These are phyloP conservation scores for Fennellomyces sp. DNA, from an alignment of 371 early-diverging fungal species.

Conservation along the genomic window DNA sequence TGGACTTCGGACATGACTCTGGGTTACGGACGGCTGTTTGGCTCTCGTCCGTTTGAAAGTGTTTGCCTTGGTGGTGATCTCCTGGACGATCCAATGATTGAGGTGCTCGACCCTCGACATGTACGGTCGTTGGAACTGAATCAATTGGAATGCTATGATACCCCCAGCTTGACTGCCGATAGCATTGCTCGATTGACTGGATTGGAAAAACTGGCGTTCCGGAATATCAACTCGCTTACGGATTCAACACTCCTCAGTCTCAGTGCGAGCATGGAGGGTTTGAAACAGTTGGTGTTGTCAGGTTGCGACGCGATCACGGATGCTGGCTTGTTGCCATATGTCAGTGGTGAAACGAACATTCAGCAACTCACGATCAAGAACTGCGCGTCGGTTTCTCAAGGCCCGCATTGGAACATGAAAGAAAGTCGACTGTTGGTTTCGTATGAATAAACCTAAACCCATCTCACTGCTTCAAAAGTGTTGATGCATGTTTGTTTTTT, in stretches of 20 bases:
- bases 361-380: background rate
- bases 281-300: background rate
- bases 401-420: no score
- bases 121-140: background rate
- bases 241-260: background rate
- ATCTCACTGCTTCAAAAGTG: no score
- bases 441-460: no score
- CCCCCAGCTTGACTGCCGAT: background rate
- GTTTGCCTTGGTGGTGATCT: background rate
- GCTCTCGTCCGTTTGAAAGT: background rate
- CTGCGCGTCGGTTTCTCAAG: background rate
- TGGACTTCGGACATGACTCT: background rate
- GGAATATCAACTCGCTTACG: background rate
- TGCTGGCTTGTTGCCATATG: background rate
- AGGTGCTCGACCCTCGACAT: background rate
- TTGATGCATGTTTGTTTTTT: no score
- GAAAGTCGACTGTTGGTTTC: no score
- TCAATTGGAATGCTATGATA: background rate
- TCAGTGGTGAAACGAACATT: background rate
- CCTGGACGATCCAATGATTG: background rate
- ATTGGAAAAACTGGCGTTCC: background rate
- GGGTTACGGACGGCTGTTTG: background rate
- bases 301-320: background rate
- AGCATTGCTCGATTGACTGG: background rate
- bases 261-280: conserved; percentile 1